Evolutionary conservation across 164 flowering plant species (phyloP).

Genomic region (Aristolochia contorta): DNA sequence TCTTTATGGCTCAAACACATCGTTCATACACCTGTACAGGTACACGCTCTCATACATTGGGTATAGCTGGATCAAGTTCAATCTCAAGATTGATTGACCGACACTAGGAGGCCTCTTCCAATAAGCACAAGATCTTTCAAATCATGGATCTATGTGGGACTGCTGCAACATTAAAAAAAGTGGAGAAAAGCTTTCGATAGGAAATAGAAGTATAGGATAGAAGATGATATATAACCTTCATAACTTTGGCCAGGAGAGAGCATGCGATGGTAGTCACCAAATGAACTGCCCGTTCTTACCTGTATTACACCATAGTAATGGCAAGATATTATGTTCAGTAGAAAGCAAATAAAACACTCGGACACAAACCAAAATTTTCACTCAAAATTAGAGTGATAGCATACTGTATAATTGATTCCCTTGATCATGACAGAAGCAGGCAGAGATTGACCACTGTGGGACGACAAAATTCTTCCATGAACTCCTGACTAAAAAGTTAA

Average conservation of each 20-base stretch:
- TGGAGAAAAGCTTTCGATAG: no score
- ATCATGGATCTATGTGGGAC: no score
- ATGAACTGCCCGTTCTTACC: constrained; percentile 50
- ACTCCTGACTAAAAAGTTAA: constrained; percentile 56
- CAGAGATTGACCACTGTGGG: constrained; percentile 60
- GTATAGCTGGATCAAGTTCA: no score
- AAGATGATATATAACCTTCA: constrained; percentile 45
- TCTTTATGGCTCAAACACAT: no score
- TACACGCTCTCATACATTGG: no score
- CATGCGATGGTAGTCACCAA: constrained; percentile 77
- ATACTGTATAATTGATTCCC: constrained; percentile 75
- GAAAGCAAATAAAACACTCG: background rate
- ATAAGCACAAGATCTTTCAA: no score
- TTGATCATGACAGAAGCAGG: constrained; percentile 57
- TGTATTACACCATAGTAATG: constrained; percentile 18
- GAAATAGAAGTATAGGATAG: no score
- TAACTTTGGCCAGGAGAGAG: constrained; percentile 54
- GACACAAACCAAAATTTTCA: background rate
- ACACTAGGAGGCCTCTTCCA: no score
- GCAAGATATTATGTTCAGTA: background rate
- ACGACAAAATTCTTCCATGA: constrained; percentile 77
- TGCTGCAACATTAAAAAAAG: no score
- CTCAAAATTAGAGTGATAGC: constrained; percentile 1
- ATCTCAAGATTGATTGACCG: no score
- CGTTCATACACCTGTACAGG: no score